Evolutionary conservation across 1,284 basidiomycete genomes (phyloP).

Genomic region (Moesziomyces aphidis): DNA sequence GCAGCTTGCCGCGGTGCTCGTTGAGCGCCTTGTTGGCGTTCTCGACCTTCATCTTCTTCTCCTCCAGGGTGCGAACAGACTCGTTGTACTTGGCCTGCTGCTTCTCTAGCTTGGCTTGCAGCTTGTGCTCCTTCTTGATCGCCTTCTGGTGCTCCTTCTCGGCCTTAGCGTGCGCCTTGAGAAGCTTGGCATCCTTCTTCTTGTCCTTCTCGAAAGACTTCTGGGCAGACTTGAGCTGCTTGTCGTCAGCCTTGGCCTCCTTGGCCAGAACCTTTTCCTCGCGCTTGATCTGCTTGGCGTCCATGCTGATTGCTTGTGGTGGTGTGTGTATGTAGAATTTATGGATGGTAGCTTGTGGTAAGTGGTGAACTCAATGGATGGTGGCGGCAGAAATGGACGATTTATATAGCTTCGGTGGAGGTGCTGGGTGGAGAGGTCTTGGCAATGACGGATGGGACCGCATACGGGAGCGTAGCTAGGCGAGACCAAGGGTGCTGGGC

Average conservation of each 20-base stretch:
- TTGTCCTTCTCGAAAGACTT: conserved; percentile 31
- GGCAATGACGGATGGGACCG: not conserved
- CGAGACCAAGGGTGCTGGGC: no score
- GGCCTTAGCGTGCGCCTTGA: conserved; percentile 30
- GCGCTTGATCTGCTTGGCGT: conserved; percentile 30
- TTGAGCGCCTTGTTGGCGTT: conserved; percentile 18
- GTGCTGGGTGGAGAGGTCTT: not conserved
- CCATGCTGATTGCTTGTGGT: conserved; percentile 22
- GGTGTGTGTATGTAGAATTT: no score
- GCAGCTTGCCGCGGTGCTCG: conserved; percentile 23
- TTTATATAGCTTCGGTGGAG: not conserved
- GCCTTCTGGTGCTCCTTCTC: conserved; percentile 44
- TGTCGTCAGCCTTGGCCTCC: conserved; percentile 36
- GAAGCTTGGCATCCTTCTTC: conserved; percentile 31
- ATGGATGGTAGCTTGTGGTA: no score
- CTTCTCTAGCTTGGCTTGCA: conserved; percentile 41
- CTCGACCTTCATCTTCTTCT: conserved; percentile 48
- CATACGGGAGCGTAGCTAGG: no score
- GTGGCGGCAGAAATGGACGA: no score
- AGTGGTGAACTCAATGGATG: no score
- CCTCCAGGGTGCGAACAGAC: conserved; percentile 29
- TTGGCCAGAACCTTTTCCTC: conserved; percentile 42
- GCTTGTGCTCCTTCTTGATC: conserved; percentile 44
- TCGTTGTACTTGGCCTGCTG: conserved; percentile 38
- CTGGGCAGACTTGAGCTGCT: conserved; percentile 31